A percentile compares a stretch with the other conserved stretches of the same genome.
These are phyloP conservation scores for Punica granatum DNA, from an alignment of 345 rosid genomes.

Conservation along the genomic window DNA sequence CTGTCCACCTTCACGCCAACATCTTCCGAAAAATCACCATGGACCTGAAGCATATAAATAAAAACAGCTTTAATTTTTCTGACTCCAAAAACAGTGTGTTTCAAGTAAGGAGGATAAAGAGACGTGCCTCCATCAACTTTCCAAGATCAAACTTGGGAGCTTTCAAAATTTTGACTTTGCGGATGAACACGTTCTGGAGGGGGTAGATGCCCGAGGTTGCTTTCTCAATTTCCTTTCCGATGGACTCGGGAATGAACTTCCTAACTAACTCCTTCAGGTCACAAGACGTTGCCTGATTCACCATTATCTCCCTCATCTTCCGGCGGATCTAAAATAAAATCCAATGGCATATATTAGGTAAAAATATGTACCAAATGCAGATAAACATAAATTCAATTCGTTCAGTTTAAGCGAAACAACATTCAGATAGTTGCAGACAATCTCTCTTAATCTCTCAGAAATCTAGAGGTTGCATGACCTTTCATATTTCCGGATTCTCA, in stretches of 20 bases:
- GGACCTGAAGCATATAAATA: conserved; percentile 40
- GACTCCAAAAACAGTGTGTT: background rate
- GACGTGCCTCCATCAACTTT: conserved; percentile 78
- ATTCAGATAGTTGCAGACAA: too few species aligned
- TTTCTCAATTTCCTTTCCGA: conserved; percentile 88
- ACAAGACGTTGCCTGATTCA: conserved; percentile 70
- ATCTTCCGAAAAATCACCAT: conserved; percentile 79
- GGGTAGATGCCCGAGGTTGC: conserved; percentile 78
- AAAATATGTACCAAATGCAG: background rate
- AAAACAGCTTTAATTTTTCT: background rate
- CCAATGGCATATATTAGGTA: background rate
- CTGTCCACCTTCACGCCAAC: conserved; percentile 74
- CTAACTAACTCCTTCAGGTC: conserved; percentile 83
- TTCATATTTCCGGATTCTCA: background rate
- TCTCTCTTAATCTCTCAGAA: background rate
- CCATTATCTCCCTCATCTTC: conserved; percentile 92
- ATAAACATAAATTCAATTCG: background rate
- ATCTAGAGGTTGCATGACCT: background rate
- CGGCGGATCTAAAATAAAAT: conserved; percentile 50
- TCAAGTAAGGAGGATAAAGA: background rate
- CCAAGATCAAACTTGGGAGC: conserved; percentile 99
- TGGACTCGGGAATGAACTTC: conserved; percentile 76
- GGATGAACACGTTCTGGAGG: conserved; percentile 75
- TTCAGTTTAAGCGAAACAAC: background rate
- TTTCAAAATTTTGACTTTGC: conserved; percentile 90